Conservation (phyloP, 495 filamentous ascomycete genomes). For the Glarea lozoyensis region DNA sequence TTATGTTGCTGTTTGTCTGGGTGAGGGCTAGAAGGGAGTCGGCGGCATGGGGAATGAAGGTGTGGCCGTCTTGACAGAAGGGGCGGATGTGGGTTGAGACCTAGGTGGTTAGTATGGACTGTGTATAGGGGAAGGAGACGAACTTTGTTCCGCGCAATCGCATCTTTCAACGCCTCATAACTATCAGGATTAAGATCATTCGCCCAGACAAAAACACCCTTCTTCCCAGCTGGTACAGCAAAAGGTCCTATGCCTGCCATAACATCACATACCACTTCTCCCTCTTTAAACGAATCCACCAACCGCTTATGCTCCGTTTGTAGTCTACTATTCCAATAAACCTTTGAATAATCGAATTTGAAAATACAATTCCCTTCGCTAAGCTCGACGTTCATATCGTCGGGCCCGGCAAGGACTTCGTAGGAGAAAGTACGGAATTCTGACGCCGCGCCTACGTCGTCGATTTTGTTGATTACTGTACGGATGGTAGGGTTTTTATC, state of each 20-base stretch:
- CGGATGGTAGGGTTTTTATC: constrained; percentile 76
- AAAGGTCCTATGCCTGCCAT: constrained; percentile 98
- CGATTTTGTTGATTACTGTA: constrained; percentile 94
- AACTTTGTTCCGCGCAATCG: constrained; percentile 71
- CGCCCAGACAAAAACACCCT: constrained; percentile 87
- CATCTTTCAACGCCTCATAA: constrained; percentile 57
- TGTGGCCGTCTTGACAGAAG: constrained; percentile 70
- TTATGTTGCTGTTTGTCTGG: constrained; percentile 34
- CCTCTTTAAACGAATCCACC: constrained; percentile 64
- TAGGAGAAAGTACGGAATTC: constrained; percentile 89
- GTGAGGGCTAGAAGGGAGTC: constrained; percentile 47
- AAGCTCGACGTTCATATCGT: constrained; percentile 72
- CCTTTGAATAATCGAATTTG: constrained; percentile 70
- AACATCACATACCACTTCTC: constrained; percentile 89
- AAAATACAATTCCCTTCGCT: constrained; percentile 55
- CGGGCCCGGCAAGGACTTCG: constrained; percentile 76
- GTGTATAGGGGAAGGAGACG: constrained; percentile 7
- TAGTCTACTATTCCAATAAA: constrained; percentile 95
- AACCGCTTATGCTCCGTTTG: constrained; percentile 81
- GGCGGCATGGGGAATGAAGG: constrained; percentile 66
- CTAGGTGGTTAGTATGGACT: constrained; percentile 24
- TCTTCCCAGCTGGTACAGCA: constrained; percentile 83
- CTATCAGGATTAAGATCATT: constrained; percentile 96
- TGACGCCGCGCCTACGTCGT: constrained; percentile 75
- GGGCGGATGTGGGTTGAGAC: constrained; percentile 66